Evolutionary conservation across 2,329 filamentous ascomycete genomes (phyloP).

Genomic region (Ambrosiella beaveri): DNA sequence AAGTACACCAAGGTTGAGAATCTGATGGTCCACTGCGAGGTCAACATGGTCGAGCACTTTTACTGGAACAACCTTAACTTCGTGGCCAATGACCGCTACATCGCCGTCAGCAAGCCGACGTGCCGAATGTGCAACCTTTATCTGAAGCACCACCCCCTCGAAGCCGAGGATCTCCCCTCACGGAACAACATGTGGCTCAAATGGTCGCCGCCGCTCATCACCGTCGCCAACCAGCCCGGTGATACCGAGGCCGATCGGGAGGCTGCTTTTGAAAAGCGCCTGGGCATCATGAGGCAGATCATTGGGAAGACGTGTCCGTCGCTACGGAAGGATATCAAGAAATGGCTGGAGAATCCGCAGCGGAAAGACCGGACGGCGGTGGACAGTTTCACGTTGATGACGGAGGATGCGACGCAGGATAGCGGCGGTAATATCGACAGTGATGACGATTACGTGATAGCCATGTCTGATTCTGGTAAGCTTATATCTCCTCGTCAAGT

Average conservation of each 20-base stretch:
- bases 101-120: neutral
- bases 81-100: neutral
- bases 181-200: slow-evolving; percentile 3
- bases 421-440: neutral
- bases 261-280: neutral
- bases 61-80: neutral
- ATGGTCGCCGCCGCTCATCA: slow-evolving; percentile 1
- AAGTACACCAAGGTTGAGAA: neutral
- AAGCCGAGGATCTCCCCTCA: neutral
- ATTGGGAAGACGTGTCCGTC: neutral
- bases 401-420: neutral
- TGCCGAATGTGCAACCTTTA: slow-evolving; percentile 6
- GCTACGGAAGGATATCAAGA: neutral
- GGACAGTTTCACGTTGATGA: neutral
- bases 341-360: neutral
- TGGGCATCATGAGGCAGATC: neutral
- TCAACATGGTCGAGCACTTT: slow-evolving; percentile 2
- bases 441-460: neutral
- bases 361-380: neutral
- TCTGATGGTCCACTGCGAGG: slow-evolving; percentile 4
- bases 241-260: neutral
- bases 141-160: neutral
- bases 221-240: neutral
- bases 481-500: neutral
- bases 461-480: neutral